Conservation (phyloP, 495 filamentous ascomycete species). For the Penicillium herquei region DNA sequence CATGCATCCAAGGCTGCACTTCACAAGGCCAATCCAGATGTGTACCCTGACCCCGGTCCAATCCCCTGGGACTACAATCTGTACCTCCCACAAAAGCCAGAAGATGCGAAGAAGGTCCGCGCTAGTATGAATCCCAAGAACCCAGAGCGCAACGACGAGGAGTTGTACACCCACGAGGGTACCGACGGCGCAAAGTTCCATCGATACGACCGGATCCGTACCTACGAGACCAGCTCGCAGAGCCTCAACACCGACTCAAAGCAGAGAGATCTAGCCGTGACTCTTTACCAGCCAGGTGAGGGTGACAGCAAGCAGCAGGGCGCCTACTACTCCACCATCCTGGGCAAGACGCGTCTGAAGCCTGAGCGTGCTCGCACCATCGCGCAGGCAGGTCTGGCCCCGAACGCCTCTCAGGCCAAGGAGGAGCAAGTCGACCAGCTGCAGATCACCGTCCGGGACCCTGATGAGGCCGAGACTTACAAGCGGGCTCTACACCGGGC, state of each 20-base stretch:
- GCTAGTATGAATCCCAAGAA: slow-evolving; percentile 71
- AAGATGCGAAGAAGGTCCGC: slow-evolving; percentile 61
- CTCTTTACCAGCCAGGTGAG: slow-evolving; percentile 60
- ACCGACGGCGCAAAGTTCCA: slow-evolving; percentile 53
- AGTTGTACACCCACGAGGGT: slow-evolving; percentile 60
- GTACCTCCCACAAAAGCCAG: slow-evolving; percentile 62
- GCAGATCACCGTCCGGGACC: slow-evolving; percentile 52
- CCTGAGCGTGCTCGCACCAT: slow-evolving; percentile 52
- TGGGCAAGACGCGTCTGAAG: slow-evolving; percentile 64
- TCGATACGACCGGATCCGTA: slow-evolving; percentile 72
- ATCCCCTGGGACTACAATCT: slow-evolving; percentile 76
- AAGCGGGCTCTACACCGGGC: slow-evolving; percentile 45
- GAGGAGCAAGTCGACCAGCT: slow-evolving; percentile 55
- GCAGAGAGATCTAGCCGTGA: slow-evolving; percentile 58
- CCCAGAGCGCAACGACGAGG: slow-evolving; percentile 62
- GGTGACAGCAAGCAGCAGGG: slow-evolving; percentile 55
- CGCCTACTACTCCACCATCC: slow-evolving; percentile 88
- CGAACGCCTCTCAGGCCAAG: slow-evolving; percentile 31
- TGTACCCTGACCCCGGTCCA: slow-evolving; percentile 59
- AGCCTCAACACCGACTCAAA: slow-evolving; percentile 54
- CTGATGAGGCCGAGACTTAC: slow-evolving; percentile 51
- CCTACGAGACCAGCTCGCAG: slow-evolving; percentile 77
- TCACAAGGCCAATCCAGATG: slow-evolving; percentile 60
- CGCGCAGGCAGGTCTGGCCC: slow-evolving; percentile 45
- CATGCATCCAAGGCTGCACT: slow-evolving; percentile 54